phyloP scores from a whole-genome alignment of 129 eudicot genomes.

The Flaveria sonorensis region DNA sequence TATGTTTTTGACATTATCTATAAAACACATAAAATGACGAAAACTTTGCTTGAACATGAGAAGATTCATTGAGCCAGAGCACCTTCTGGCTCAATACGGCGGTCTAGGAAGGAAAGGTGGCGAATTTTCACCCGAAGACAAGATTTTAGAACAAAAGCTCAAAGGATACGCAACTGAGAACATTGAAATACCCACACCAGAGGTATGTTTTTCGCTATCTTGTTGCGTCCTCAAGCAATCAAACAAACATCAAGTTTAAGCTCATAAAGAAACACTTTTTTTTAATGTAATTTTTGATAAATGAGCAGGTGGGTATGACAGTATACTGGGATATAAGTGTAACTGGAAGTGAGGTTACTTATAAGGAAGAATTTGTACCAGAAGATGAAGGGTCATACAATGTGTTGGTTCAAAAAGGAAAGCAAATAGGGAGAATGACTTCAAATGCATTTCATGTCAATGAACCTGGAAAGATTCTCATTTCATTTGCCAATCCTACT shows the following conservation, averaged over 20 bases:
- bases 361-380: slow-evolving; percentile 80
- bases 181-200: slow-evolving; percentile 50
- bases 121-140: slow-evolving; percentile 54
- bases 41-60: slow-evolving; percentile 15
- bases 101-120: slow-evolving; percentile 61
- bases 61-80: slow-evolving; percentile 71
- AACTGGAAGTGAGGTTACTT: slow-evolving; percentile 67
- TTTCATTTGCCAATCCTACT: slow-evolving; percentile 55
- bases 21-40: slow-evolving; percentile 6
- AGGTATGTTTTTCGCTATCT: slow-evolving; percentile 21
- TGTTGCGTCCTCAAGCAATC: neutral
- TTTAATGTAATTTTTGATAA: neutral
- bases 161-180: slow-evolving; percentile 37
- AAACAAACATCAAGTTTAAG: neutral
- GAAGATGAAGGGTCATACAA: slow-evolving; percentile 87
- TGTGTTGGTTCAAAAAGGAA: slow-evolving; percentile 63
- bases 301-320: slow-evolving; percentile 58
- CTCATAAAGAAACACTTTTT: neutral
- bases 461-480: slow-evolving; percentile 79
- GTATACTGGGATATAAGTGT: slow-evolving; percentile 74
- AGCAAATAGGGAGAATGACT: slow-evolving; percentile 45
- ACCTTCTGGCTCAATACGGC: slow-evolving; percentile 69
- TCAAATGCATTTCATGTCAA: slow-evolving; percentile 74
- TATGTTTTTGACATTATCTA: neutral
- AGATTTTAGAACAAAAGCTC: slow-evolving; percentile 41